These are phyloP conservation scores for Kwoniella europaea DNA, from an alignment of 768 basidiomycete genomes.

Conservation along the genomic window DNA sequence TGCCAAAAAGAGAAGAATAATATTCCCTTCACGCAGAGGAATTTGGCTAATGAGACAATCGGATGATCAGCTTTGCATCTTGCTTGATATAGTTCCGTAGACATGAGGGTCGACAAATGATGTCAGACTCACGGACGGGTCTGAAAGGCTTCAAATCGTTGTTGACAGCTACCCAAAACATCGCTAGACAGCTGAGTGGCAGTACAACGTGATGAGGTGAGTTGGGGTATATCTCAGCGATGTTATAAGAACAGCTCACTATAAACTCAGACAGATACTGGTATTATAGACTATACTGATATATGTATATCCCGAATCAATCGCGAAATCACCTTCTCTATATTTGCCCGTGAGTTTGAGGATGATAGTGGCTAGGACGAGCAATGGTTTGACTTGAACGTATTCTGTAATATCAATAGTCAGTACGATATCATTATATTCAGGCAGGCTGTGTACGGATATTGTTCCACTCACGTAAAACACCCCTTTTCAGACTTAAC, in stretches of 20 bases:
- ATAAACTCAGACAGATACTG: slow-evolving; percentile 58
- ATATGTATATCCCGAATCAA: slow-evolving; percentile 87
- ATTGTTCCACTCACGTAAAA: slow-evolving; percentile 71
- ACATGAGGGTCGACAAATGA: neutral
- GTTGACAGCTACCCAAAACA: slow-evolving; percentile 94
- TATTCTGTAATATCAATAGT: slow-evolving; percentile 69
- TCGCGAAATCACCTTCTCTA: slow-evolving; percentile 84
- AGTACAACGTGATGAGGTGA: neutral
- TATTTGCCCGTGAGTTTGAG: slow-evolving; percentile 86
- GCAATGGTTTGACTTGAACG: slow-evolving; percentile 90
- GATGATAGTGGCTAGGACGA: slow-evolving; percentile 81
- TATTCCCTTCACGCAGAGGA: slow-evolving; percentile 97
- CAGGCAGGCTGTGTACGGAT: neutral
- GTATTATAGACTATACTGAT: slow-evolving; percentile 71
- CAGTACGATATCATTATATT: neutral
- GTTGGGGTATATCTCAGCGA: neutral
- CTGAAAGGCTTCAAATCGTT: slow-evolving; percentile 84
- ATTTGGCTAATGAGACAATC: slow-evolving; percentile 69
- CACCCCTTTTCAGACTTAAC: slow-evolving; percentile 90
- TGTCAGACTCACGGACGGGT: slow-evolving; percentile 52
- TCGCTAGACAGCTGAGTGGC: slow-evolving; percentile 71
- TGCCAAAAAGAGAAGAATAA: slow-evolving; percentile 99
- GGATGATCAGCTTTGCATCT: too few species aligned
- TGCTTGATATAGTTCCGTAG: too few species aligned
- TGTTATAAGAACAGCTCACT: slow-evolving; percentile 63